Evolutionary conservation across 306 rosid species (phyloP).

Genomic region (Vigna trinervia): DNA sequence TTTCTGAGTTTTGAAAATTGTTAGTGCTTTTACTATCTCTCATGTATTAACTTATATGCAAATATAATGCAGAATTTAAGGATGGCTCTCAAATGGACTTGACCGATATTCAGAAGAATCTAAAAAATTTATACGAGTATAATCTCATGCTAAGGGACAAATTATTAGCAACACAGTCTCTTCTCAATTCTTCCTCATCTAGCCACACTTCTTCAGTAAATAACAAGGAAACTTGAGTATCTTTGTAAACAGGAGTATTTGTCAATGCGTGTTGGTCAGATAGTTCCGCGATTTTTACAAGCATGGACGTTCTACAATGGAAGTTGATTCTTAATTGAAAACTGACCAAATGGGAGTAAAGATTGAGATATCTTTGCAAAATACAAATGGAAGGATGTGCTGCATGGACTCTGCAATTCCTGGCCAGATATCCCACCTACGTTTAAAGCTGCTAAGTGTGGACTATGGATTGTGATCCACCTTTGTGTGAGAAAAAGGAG

Average conservation of each 20-base stretch:
- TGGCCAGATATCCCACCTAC: constrained; percentile 32
- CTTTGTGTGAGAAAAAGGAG: constrained; percentile 15
- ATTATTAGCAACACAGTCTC: constrained; percentile 63
- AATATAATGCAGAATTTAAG: constrained; percentile 63
- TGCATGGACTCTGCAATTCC: constrained; percentile 24
- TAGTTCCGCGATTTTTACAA: constrained; percentile 37
- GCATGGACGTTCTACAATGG: constrained; percentile 26
- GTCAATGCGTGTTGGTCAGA: constrained; percentile 8
- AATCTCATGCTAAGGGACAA: constrained; percentile 83
- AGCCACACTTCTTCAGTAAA: constrained; percentile 48
- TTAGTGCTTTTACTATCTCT: constrained; percentile 34
- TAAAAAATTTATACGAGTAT: constrained; percentile 73
- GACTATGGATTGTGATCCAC: constrained; percentile 24
- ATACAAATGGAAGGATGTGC: constrained; percentile 32
- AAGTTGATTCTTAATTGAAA: constrained; percentile 39
- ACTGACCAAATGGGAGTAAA: constrained; percentile 23
- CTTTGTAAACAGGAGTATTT: constrained; percentile 6
- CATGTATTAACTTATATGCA: constrained; percentile 16
- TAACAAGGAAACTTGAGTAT: constrained; percentile 35
- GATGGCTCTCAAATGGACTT: constrained; percentile 70
- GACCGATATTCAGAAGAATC: constrained; percentile 73
- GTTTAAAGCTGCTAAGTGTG: constrained; percentile 25
- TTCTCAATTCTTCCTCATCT: constrained; percentile 61
- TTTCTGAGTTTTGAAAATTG: constrained; percentile 2
- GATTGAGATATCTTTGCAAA: constrained; percentile 4